Evolutionary conservation across 306 rosid species (phyloP).

Genomic region (Rubus idaeus): DNA sequence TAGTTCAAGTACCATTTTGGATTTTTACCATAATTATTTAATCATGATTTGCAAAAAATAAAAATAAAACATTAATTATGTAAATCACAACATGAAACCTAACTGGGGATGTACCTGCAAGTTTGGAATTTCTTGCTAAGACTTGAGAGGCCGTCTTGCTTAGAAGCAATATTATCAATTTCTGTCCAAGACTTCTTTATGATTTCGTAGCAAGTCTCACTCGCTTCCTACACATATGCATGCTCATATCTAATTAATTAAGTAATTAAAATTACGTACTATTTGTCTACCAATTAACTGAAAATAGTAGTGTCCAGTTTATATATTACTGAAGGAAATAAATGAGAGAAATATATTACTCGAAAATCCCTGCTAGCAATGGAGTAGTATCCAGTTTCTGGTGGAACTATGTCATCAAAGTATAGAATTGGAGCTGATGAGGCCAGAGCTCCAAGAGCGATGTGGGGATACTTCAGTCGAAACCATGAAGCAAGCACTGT

Average conservation of each 20-base stretch:
- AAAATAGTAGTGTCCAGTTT: background rate
- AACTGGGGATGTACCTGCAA: slow-evolving; percentile 34
- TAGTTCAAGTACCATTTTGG: too few species aligned
- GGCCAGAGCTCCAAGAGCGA: slow-evolving; percentile 68
- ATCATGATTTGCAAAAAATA: too few species aligned
- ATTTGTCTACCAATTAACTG: background rate
- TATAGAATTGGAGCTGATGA: slow-evolving; percentile 68
- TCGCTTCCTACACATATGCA: slow-evolving; percentile 28
- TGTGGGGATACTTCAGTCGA: slow-evolving; percentile 70
- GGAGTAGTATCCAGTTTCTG: slow-evolving; percentile 42
- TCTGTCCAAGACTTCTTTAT: slow-evolving; percentile 60
- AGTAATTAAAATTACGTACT: background rate
- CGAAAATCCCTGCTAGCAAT: slow-evolving; percentile 41
- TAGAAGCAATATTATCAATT: slow-evolving; percentile 51
- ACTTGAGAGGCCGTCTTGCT: slow-evolving; percentile 47
- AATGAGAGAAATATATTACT: slow-evolving; percentile 23
- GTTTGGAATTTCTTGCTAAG: slow-evolving; percentile 55
- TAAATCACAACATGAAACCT: background rate
- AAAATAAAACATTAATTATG: background rate
- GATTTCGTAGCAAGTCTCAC: slow-evolving; percentile 30
- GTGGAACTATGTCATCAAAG: slow-evolving; percentile 45
- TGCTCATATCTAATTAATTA: background rate
- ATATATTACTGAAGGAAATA: background rate
- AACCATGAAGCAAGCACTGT: slow-evolving; percentile 50
- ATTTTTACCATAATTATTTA: too few species aligned